Evolutionary conservation across 228 moss, liverwort and hornwort genomes (phyloP), one percentile per base, ranked within the genome.

Genomic region (Sphagnum magellanicum): DNA sequence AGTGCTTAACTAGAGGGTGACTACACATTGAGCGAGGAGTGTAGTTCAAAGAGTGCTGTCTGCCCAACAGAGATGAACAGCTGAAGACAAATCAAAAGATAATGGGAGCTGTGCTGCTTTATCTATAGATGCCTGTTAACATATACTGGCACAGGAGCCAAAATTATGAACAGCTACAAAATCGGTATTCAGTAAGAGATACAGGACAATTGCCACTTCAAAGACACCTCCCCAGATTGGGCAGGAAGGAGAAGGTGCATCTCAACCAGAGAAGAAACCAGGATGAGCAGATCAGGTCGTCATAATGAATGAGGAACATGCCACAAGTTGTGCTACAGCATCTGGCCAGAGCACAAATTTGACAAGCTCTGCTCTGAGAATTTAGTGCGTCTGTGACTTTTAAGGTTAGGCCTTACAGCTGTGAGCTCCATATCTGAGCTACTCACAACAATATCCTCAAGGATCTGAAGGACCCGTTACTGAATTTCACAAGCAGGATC

Each of bases 41-140:
- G 72, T 98, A 94, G 82, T 92, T 90, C 73, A 93, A 98, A 98
- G 72, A 98, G 93, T 60, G 92, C 94, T 90, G 92, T 91, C 65
- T 98, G 98, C 48, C 98, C 93, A 10, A 98, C 98, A n/a, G 98
- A 93, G 59, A 93, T 94, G 68, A 98, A 98, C 52, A 98, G 94
- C 81, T 98, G 32, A 32, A 32, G 32, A 32, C 32, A 32, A 32
- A 32, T 32, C 1, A 32, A 32, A 32, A 32, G 32, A 0, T 1
- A 1, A 32, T 32, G 32, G 32, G 32, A 32, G 32, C 32, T 32
- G 32, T 32, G 32, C 32, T 32, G 32, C 1, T 32, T 32, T 32
- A 32, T 32, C 32, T 94, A 72, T 87, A 90, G 15, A 89, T 76
- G 51, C 98, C 98, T 6, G 87, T 90, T 16, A 98, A 76, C 85